Conservation (phyloP, 140 eudicot species). For the Cichorium intybus region DNA sequence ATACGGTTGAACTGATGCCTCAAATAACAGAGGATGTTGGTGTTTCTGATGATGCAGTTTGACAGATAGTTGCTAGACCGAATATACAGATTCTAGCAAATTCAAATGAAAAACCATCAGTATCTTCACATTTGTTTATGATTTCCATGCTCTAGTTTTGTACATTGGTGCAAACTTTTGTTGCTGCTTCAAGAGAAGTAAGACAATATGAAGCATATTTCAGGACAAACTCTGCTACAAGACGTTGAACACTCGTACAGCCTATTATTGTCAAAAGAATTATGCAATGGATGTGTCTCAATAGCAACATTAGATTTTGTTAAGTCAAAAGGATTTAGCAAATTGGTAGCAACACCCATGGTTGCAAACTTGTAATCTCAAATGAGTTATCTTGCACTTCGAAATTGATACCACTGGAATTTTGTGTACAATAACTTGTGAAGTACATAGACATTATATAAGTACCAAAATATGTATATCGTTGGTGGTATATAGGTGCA, state of each 20-base stretch:
- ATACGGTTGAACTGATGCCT: conserved; percentile 78
- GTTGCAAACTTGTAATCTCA: too few species aligned
- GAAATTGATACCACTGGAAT: neutral
- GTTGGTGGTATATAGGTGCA: neutral
- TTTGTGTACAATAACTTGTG: neutral
- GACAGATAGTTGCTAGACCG: conserved; percentile 79
- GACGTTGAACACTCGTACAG: conserved; percentile 71
- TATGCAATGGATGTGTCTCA: too few species aligned
- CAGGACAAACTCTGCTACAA: conserved; percentile 79
- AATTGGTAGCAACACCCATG: too few species aligned
- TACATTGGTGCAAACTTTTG: conserved; percentile 71
- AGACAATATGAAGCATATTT: conserved; percentile 82
- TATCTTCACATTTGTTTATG: conserved; percentile 62
- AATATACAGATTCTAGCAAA: conserved; percentile 66
- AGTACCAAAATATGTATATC: neutral
- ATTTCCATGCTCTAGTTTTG: conserved; percentile 58
- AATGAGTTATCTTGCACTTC: conserved; percentile 1
- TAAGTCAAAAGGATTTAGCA: too few species aligned
- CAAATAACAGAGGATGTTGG: conserved; percentile 68
- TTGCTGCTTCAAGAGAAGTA: conserved; percentile 92
- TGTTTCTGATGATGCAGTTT: conserved; percentile 61
- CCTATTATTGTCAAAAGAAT: too few species aligned
- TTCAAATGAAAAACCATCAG: conserved; percentile 57
- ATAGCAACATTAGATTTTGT: too few species aligned
- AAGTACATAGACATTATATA: too few species aligned